Percentiles rank a stretch among this genome's conserved stretches.
These are phyloP conservation scores for Dothistroma pini DNA, from an alignment of 2,329 filamentous ascomycete genomes.

Conservation along the genomic window DNA sequence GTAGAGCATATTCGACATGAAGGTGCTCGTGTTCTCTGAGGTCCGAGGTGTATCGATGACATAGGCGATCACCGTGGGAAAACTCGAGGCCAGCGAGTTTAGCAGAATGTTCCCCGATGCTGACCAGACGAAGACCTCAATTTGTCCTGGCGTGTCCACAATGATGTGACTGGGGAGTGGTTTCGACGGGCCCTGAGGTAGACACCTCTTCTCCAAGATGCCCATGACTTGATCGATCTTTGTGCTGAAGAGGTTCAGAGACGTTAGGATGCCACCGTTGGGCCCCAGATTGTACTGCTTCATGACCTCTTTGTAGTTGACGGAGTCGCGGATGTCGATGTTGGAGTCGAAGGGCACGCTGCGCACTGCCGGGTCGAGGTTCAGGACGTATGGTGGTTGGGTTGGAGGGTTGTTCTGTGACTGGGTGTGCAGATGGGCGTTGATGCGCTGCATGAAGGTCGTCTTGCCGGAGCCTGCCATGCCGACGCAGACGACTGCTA, in stretches of 20 bases:
- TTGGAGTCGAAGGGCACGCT: slow-evolving; percentile 94
- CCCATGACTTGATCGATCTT: slow-evolving; percentile 94
- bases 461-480: slow-evolving; percentile 99
- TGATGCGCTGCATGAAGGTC: slow-evolving; percentile 99
- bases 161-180: slow-evolving; percentile 73
- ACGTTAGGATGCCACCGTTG: slow-evolving; percentile 94
- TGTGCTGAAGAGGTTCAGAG: slow-evolving; percentile 91
- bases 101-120: slow-evolving; percentile 92
- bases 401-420: slow-evolving; percentile 48
- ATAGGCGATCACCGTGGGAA: slow-evolving; percentile 96
- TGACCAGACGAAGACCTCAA: slow-evolving; percentile 98
- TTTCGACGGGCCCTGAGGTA: slow-evolving; percentile 40
- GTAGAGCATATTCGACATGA: slow-evolving; percentile 99
- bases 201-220: slow-evolving; percentile 77
- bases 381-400: slow-evolving; percentile 87
- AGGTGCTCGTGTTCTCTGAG: slow-evolving; percentile 87
- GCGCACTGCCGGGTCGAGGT: slow-evolving; percentile 92
- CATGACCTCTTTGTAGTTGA: slow-evolving; percentile 99
- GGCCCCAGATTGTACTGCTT: slow-evolving; percentile 97
- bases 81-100: slow-evolving; percentile 85
- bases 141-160: slow-evolving; percentile 94
- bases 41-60: slow-evolving; percentile 95
- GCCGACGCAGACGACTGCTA: slow-evolving; percentile 87
- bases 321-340: slow-evolving; percentile 97
- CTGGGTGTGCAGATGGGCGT: slow-evolving; percentile 75